These are phyloP conservation scores for Psophocarpus tetragonolobus DNA, from an alignment of 306 rosid genomes.

Conservation along the genomic window DNA sequence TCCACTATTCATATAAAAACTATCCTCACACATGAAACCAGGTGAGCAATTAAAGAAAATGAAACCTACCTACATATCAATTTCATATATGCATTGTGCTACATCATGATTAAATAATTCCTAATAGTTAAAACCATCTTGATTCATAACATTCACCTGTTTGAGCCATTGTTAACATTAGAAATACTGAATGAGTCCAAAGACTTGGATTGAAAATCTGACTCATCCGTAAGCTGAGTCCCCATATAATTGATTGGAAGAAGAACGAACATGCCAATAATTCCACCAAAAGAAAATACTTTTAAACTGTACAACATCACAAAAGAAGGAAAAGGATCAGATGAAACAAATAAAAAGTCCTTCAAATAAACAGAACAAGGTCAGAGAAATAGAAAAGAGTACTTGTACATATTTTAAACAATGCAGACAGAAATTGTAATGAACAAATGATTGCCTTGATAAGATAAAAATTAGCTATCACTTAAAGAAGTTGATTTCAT, in stretches of 20 bases:
- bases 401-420: not conserved
- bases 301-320: constrained; percentile 55
- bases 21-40: constrained; percentile 5
- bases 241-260: constrained; percentile 78
- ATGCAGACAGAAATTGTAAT: constrained; percentile 7
- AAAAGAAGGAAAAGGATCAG: constrained; percentile 17
- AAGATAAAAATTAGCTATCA: not conserved
- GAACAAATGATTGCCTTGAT: constrained; percentile 18
- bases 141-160: constrained; percentile 55
- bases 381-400: constrained; percentile 18
- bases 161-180: constrained; percentile 74
- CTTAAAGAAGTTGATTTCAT: not conserved
- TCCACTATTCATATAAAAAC: not conserved
- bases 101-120: constrained; percentile 4
- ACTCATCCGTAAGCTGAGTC: constrained; percentile 57
- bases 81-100: constrained; percentile 18
- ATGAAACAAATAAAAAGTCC: constrained; percentile 21
- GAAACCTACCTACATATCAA: not conserved
- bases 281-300: constrained; percentile 62
- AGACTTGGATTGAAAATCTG: constrained; percentile 64
- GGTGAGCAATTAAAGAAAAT: constrained; percentile 8
- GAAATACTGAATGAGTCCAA: constrained; percentile 85
- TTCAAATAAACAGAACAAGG: constrained; percentile 1
- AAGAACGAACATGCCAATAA: constrained; percentile 65
- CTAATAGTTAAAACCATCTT: constrained; percentile 16